These are phyloP conservation scores for Stygiomarasmius scandens DNA, from an alignment of 1,284 basidiomycete species.

Conservation along the genomic window DNA sequence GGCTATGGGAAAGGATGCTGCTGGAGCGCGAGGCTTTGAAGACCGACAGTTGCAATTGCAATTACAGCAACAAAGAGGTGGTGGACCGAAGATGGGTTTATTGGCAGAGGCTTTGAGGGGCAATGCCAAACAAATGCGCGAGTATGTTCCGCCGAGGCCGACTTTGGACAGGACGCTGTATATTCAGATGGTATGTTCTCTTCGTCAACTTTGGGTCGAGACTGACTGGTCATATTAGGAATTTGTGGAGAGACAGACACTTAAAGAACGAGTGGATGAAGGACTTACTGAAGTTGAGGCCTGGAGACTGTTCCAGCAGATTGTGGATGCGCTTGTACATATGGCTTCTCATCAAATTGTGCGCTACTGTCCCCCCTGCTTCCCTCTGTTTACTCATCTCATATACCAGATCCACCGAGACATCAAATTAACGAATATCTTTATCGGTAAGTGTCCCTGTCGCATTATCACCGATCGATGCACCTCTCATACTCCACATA, in stretches of 20 bases:
- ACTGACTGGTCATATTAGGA: conserved; percentile 49
- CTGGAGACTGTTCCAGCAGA: conserved; percentile 90
- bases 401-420: conserved; percentile 78
- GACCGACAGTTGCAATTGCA: no score
- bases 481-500: no score
- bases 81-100: conserved; percentile 1
- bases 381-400: conserved; percentile 10
- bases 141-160: conserved; percentile 35
- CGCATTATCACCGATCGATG: no score
- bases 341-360: conserved; percentile 88
- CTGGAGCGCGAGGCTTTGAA: no score
- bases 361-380: conserved; percentile 22
- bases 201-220: background rate
- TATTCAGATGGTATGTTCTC: conserved; percentile 79
- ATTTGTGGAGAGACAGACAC: conserved; percentile 85
- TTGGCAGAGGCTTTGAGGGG: conserved; percentile 4
- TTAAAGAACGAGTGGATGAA: conserved; percentile 82
- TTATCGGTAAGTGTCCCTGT: conserved; percentile 53
- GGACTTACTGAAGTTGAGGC: conserved; percentile 83
- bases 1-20: no score
- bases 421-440: conserved; percentile 91
- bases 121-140: background rate
- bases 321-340: conserved; percentile 91
- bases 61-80: background rate
- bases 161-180: conserved; percentile 70